phyloP scores from a whole-genome alignment of 805 yeast species.

The Wickerhamomyces bisporus region DNA sequence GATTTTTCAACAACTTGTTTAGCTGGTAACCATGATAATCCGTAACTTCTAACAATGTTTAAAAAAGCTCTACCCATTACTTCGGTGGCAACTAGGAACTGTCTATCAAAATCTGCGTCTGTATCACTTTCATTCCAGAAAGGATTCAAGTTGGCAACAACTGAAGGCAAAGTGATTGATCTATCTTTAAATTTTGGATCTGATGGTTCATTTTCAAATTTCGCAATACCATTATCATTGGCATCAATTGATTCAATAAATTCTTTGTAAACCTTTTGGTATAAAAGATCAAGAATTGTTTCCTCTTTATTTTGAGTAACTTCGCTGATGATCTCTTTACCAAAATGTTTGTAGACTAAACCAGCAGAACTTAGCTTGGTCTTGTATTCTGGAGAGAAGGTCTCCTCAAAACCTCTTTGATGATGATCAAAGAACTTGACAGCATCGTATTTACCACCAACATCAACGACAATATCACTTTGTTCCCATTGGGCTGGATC shows the following conservation, averaged over 20 bases:
- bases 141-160: slow-evolving; percentile 80
- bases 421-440: slow-evolving; percentile 90
- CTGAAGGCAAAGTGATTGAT: slow-evolving; percentile 70
- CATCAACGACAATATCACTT: slow-evolving; percentile 93
- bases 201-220: slow-evolving; percentile 47
- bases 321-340: slow-evolving; percentile 59
- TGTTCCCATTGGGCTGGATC: slow-evolving; percentile 75
- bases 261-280: slow-evolving; percentile 73
- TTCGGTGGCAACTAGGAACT: slow-evolving; percentile 65
- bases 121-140: slow-evolving; percentile 69
- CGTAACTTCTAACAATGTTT: slow-evolving; percentile 61
- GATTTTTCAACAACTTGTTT: slow-evolving; percentile 71
- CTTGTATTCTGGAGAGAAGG: slow-evolving; percentile 54
- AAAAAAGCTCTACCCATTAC: slow-evolving; percentile 82
- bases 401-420: slow-evolving; percentile 83
- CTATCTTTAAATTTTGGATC: slow-evolving; percentile 65
- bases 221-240: slow-evolving; percentile 87
- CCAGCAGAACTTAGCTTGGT: slow-evolving; percentile 95
- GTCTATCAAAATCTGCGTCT: slow-evolving; percentile 60
- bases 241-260: slow-evolving; percentile 93
- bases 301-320: slow-evolving; percentile 37
- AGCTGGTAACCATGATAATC: slow-evolving; percentile 90
- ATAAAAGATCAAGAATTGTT: slow-evolving; percentile 55
- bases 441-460: slow-evolving; percentile 86
- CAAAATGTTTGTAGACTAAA: slow-evolving; percentile 81